Evolutionary conservation across 2,329 filamentous ascomycete genomes (phyloP), one percentile per base, ranked within the genome.

Genomic region (Beauveria pseudobassiana): DNA sequence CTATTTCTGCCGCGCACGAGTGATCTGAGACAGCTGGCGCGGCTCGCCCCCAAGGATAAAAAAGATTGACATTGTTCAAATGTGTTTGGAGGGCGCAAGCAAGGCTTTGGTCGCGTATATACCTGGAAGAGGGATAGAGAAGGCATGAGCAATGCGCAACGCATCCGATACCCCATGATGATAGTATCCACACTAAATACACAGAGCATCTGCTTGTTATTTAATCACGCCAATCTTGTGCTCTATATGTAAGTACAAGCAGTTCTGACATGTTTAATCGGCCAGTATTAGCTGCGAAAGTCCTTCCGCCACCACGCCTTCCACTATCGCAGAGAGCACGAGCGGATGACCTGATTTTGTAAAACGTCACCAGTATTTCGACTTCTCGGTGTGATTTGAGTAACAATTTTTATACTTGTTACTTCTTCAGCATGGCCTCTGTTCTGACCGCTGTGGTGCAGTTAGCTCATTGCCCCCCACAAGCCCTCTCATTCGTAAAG

Each of bases 61-160:
- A 26, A 89, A 88, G 75, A 79, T 91, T 20, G 85, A 88, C 50
- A 87, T 93, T 28, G 85, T 90, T 54, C 95, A 99, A 76, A 98
- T 98, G 72, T 96, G 93, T 71, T 90, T 96, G 77, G 82, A 89
- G 68, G 91, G 92, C 14, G 90, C 90, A 7, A 97, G 93, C 74
- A 97, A 97, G 75, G 89, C 88, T 59, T 74, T 88, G 73, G 84
- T 86, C n/a, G 84, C 82, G 34, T 88, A 85, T 67, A 76, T 87
- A 24, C 82, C 83, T 4, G 74, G 68, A 20, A 20, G 59, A 48
- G 50, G 59, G 18, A n/a, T 28, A 28, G 18, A 22, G 30, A 53
- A 53, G 50, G 43, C 22, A 7, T 61, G 46, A 59, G 9, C 55
- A 51, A 7, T 22, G 45, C 46, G 18, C 22, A 14, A 20, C 7